Conservation (phyloP, 2,329 filamentous ascomycete genomes). For the Mycosphaerella sp. region DNA sequence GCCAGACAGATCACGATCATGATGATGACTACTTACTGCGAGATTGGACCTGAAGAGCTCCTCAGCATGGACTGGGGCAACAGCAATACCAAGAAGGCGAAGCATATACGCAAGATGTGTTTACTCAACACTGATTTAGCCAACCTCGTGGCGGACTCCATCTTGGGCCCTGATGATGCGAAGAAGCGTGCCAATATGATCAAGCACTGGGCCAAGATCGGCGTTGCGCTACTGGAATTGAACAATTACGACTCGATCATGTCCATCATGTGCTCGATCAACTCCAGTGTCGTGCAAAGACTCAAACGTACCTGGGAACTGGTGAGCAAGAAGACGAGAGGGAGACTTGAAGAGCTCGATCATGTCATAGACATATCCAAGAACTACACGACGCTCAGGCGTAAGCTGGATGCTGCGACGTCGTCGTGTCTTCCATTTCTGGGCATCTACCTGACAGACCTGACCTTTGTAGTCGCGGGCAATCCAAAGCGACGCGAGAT, state of each 20-base stretch:
- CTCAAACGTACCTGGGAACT: slow-evolving; percentile 88
- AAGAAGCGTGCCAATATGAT: slow-evolving; percentile 88
- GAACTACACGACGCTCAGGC: slow-evolving; percentile 83
- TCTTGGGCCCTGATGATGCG: slow-evolving; percentile 77
- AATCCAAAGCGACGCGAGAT: slow-evolving; percentile 81
- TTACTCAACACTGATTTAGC: slow-evolving; percentile 86
- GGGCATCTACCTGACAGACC: slow-evolving; percentile 90
- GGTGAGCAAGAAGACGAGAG: slow-evolving; percentile 76
- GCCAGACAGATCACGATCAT: slow-evolving; percentile 89
- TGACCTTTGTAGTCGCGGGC: slow-evolving; percentile 92
- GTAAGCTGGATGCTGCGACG: slow-evolving; percentile 68
- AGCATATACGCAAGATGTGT: slow-evolving; percentile 92
- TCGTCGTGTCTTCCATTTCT: slow-evolving; percentile 93
- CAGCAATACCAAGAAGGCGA: slow-evolving; percentile 68
- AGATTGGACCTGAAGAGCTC: slow-evolving; percentile 86
- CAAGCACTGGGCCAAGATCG: slow-evolving; percentile 98
- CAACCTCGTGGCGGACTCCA: slow-evolving; percentile 87
- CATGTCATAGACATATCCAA: slow-evolving; percentile 81
- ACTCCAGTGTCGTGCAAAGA: slow-evolving; percentile 83
- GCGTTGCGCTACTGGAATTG: slow-evolving; percentile 75
- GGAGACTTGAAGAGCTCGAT: slow-evolving; percentile 70
- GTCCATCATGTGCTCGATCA: slow-evolving; percentile 92
- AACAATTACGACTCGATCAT: slow-evolving; percentile 96
- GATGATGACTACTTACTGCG: slow-evolving; percentile 85
- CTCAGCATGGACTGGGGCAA: slow-evolving; percentile 93